Percentiles rank a stretch among this genome's conserved stretches.
Evolutionary conservation across 1,139 yeast species (phyloP).

Genomic region (Candida sp.): DNA sequence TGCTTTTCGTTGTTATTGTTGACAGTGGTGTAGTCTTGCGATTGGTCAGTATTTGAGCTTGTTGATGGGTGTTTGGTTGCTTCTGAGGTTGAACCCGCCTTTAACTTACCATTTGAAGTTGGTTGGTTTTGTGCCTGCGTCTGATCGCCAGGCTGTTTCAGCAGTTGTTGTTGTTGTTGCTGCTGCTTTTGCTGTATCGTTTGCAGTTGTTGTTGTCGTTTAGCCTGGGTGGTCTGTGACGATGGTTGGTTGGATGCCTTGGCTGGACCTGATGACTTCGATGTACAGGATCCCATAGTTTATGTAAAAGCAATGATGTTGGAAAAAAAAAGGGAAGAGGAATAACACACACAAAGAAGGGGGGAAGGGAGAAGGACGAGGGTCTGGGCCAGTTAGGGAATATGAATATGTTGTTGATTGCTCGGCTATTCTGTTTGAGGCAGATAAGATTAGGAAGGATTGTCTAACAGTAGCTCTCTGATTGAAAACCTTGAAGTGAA

Average conservation of each 20-base stretch:
- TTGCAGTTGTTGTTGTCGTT: conserved; percentile 17
- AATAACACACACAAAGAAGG: background rate
- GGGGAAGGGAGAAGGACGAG: background rate
- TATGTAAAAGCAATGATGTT: background rate
- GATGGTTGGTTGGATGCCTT: conserved; percentile 4
- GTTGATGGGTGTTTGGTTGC: conserved; percentile 9
- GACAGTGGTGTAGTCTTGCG: conserved; percentile 5
- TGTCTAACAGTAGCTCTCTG: background rate
- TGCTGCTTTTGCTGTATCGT: conserved; percentile 9
- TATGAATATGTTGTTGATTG: too few relatives aligned
- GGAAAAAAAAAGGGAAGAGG: background rate
- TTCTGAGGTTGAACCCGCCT: conserved; percentile 5
- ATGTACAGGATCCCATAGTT: conserved; percentile 20
- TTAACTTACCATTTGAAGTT: conserved; percentile 8
- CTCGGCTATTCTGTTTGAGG: too few relatives aligned
- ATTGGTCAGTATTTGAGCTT: conserved; percentile 10
- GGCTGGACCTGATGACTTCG: conserved; percentile 12
- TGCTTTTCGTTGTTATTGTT: background rate
- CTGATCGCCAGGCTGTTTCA: conserved; percentile 5
- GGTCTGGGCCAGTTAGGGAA: too few relatives aligned
- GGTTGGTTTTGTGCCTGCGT: conserved; percentile 2
- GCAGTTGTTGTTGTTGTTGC: conserved; percentile 5
- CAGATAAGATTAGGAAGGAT: too few relatives aligned
- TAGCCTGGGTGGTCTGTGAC: conserved; percentile 10
- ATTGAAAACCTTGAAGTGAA: background rate